Percentiles rank a stretch among this genome's conserved stretches.
These are phyloP conservation scores for Knoxdaviesia capensis DNA, from an alignment of 2,329 filamentous ascomycete species.

Conservation along the genomic window DNA sequence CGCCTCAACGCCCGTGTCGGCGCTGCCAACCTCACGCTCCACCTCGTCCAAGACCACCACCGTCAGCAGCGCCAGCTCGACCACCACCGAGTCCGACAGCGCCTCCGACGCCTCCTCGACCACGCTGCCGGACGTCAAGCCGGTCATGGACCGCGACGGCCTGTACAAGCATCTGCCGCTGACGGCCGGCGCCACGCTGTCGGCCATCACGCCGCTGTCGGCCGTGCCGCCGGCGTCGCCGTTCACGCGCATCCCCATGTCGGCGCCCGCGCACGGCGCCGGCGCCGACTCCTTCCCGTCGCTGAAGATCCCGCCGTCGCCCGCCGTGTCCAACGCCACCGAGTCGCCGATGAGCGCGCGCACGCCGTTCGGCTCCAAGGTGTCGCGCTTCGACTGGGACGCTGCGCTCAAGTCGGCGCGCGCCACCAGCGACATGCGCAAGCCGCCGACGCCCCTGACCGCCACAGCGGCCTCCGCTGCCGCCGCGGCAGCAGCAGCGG, in stretches of 20 bases:
- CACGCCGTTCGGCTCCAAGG: conserved; percentile 55
- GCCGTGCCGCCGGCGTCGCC: conserved; percentile 14
- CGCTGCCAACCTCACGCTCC: conserved; percentile 4
- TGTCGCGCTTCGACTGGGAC: conserved; percentile 65
- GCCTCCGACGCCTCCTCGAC: conserved; percentile 30
- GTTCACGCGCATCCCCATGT: conserved; percentile 34
- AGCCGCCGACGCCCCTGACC: conserved; percentile 19
- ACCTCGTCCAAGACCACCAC: conserved; percentile 28
- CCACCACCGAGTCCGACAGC: conserved; percentile 31
- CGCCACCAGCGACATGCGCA: conserved; percentile 34
- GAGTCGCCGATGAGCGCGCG: conserved; percentile 54
- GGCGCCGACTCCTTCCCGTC: conserved; percentile 35
- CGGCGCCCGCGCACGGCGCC: conserved; percentile 38
- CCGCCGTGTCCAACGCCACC: conserved; percentile 36
- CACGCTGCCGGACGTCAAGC: conserved; percentile 7
- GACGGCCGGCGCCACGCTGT: conserved; percentile 13
- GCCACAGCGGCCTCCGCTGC: not conserved
- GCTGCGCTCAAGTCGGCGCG: conserved; percentile 41
- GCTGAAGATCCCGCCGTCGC: conserved; percentile 61
- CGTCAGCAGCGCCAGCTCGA: too few relatives aligned
- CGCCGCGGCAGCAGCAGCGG: conserved; percentile 6
- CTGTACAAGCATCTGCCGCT: conserved; percentile 10
- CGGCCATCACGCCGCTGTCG: too few relatives aligned
- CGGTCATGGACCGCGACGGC: conserved; percentile 16
- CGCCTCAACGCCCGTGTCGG: conserved; percentile 24